Conservation (phyloP, 2,329 filamentous ascomycete species). For the Pseudonectria buxi region DNA sequence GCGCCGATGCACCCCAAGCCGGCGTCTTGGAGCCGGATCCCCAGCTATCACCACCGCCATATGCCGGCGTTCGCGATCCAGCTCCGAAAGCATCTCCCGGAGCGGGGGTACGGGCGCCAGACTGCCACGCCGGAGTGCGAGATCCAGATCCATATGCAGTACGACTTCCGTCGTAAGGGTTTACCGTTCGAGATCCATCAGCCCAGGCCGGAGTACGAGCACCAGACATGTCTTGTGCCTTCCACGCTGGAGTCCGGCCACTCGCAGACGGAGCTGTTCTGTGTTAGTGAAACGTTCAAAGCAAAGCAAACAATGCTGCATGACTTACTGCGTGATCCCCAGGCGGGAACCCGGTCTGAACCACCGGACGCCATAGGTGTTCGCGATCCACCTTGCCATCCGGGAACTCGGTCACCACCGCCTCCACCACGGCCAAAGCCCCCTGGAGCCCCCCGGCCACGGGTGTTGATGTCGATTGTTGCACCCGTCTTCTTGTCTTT, state of each 20-base stretch:
- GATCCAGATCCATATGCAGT: conserved; percentile 71
- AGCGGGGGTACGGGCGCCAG: conserved; percentile 66
- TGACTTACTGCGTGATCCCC: conserved; percentile 62
- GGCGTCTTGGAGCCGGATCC: conserved; percentile 70
- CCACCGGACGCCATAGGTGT: conserved; percentile 58
- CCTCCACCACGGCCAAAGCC: conserved; percentile 40
- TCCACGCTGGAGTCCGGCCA: conserved; percentile 58
- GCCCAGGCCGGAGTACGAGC: conserved; percentile 66
- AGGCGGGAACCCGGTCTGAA: conserved; percentile 67
- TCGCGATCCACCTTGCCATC: conserved; percentile 60
- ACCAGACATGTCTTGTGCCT: conserved; percentile 43
- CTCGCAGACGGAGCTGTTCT: conserved; percentile 49
- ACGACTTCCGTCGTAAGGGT: conserved; percentile 65
- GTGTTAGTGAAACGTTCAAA: conserved; percentile 16
- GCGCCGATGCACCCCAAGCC: conserved; percentile 56
- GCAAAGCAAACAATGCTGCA: neutral
- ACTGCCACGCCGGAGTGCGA: conserved; percentile 71
- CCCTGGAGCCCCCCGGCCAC: conserved; percentile 40
- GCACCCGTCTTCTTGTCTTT: conserved; percentile 78
- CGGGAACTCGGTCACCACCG: conserved; percentile 39
- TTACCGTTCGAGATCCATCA: conserved; percentile 60
- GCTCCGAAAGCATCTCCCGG: conserved; percentile 53
- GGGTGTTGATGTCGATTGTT: conserved; percentile 62
- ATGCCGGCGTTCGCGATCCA: conserved; percentile 64
- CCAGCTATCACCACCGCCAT: conserved; percentile 53